Evolutionary conservation across 495 filamentous ascomycete genomes (phyloP), one percentile per base, ranked within the genome.

Genomic region (Penicillium lividum): DNA sequence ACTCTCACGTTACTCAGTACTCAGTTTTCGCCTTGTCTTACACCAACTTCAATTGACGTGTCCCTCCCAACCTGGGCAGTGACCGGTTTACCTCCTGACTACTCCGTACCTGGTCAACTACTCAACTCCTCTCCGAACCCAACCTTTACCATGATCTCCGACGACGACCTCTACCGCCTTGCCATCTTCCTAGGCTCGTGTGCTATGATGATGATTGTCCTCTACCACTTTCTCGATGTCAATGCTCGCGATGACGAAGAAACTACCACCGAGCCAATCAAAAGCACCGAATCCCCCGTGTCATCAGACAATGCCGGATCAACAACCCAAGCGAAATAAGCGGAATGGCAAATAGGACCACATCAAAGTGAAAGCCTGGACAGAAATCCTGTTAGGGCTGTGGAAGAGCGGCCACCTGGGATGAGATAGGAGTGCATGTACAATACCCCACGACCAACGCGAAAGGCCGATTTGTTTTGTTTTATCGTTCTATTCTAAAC

Each of bases 171-270:
- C 65, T 90, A 91, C 77, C 81, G 82, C 29, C 86, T 99, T 25
- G 93, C 94, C 74, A 86, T 96, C 70, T 93, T 97, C 74, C 89
- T 98, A 56, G 94, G 95, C 76, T 92, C 86, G 43, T 82, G 87
- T 33, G 85, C 94, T 64, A 94, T 97, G 92, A 84, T 97, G 53
- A 84, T 99, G 61, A 97, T 96, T 48, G 86, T 98, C 45, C 75
- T 97, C 18, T 98, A 98, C 82, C 92, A 97, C 77, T 98, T 95
- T 80, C 87, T 99, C 65, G 93, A 97, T 68, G 85, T 97, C 80
- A 98, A 98, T 72, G 85, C 92, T 34, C 76, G 80, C 58, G 84
- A 90, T 46, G 81, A 82, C 28, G 65, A 64, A 28, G 38, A 47
- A 8, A 43, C 62, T 16, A 29, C 62, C 57, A 43, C 63, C 13